Percentiles rank a stretch among this genome's conserved stretches.
phyloP scores from a whole-genome alignment of 78 protist genomes.

The Monocercomonoides exilis region DNA sequence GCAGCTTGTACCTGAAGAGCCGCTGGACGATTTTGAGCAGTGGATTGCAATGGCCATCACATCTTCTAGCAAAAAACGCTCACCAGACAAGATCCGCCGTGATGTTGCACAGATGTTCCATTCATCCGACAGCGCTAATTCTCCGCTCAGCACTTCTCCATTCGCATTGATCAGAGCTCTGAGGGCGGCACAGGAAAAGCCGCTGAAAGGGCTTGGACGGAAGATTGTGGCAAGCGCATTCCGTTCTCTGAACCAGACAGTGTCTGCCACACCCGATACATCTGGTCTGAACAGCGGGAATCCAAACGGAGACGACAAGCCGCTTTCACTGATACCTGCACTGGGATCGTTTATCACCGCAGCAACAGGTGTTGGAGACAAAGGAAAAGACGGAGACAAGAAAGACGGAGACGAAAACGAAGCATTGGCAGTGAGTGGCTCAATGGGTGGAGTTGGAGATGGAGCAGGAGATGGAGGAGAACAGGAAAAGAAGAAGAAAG shows the following conservation, averaged over 20 bases:
- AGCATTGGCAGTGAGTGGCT: no score
- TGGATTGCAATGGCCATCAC: no score
- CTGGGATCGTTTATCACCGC: background rate
- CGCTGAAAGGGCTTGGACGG: background rate
- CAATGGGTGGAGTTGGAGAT: no score
- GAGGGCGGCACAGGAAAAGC: background rate
- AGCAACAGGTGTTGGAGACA: background rate
- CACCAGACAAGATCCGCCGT: no score
- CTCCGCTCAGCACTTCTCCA: no score
- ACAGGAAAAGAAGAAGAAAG: background rate
- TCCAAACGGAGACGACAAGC: background rate
- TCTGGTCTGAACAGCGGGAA: background rate
- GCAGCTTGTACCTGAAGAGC: background rate
- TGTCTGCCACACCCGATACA: background rate
- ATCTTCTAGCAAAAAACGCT: no score
- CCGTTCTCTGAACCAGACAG: background rate
- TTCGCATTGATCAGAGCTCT: background rate
- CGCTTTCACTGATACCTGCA: background rate
- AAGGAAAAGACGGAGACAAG: no score
- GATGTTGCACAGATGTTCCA: no score
- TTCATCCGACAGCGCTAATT: no score
- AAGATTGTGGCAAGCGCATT: background rate
- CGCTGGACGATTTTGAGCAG: no score
- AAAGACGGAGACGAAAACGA: no score
- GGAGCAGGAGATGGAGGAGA: no score